Evolutionary conservation across 352 stramenopile genomes (phyloP), one percentile per base, ranked within the genome.

Genomic region (Pythium vanterpoolii): DNA sequence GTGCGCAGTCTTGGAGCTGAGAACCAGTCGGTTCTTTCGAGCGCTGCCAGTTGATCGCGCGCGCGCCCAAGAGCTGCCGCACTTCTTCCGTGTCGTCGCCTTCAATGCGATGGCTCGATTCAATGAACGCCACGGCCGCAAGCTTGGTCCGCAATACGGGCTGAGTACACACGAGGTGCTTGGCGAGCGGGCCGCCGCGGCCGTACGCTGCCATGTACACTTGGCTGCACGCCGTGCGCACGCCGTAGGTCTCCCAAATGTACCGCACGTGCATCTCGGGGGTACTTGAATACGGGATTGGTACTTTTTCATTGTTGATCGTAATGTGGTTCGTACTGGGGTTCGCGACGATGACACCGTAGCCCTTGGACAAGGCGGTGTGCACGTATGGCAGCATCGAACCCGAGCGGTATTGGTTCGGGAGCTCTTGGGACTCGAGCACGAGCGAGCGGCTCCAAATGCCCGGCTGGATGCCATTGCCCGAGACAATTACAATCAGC

Each of bases 371-470:
- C 31, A 73, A 66, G 0, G 83, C 83, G 7, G 64, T 66, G 18
- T 75, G 77, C 52, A 89, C 81, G 11, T 86, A 72, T 7, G 83
- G 83, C 24, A 93, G 60, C 83, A 93, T 93, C 0, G 83, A 93
- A 18, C 83, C 83, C 1, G 84, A 90, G 42, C 84, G 79, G 62
- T 93, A 92, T 58, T 94, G 84, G 61, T 89, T 81, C 9, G 79
- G 76, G 18, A 89, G 67, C 50, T 89, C 77, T 21, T 90, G 62
- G 4, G 80, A 80, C 66, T 93, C 83, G 46, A 89, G 79, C 60
- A 93, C 85, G 13, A 93, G 66, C 43, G 88, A 77, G 24, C 80
- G 80, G 58, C 80, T 90, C 83, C 83, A 93, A 65, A 93, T 93
- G 13, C 83, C 83, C 13, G 78, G 79, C 52, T 88, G 78, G 4